These are phyloP conservation scores for Sungouiella thailandica DNA, from an alignment of 805 yeast species.

Conservation along the genomic window DNA sequence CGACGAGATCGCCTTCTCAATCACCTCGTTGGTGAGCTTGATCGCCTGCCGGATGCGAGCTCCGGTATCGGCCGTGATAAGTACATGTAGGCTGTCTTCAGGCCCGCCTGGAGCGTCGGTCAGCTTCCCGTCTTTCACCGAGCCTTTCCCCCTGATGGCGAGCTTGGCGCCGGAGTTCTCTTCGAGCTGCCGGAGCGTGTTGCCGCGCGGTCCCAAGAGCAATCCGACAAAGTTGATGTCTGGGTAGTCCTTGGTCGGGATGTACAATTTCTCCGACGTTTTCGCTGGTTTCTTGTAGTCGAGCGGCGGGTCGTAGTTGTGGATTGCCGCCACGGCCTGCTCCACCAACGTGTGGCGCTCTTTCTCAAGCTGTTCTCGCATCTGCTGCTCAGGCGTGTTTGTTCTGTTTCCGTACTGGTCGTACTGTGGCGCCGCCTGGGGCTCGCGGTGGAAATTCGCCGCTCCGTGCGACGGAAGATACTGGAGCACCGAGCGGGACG, in stretches of 20 bases:
- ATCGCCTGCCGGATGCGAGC: slow-evolving; percentile 74
- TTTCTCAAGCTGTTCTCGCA: slow-evolving; percentile 49
- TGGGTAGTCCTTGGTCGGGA: slow-evolving; percentile 85
- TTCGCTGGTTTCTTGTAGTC: slow-evolving; percentile 68
- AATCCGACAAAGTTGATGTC: slow-evolving; percentile 90
- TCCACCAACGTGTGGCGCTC: slow-evolving; percentile 82
- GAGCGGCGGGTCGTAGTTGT: slow-evolving; percentile 73
- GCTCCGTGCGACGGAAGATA: slow-evolving; percentile 40
- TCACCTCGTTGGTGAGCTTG: slow-evolving; percentile 64
- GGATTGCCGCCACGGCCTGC: slow-evolving; percentile 63
- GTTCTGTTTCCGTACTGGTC: slow-evolving; percentile 78
- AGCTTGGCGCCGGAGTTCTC: slow-evolving; percentile 83
- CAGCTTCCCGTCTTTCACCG: slow-evolving; percentile 84
- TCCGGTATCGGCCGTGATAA: slow-evolving; percentile 77
- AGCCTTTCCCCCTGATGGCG: slow-evolving; percentile 92
- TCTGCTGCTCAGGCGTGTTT: slow-evolving; percentile 72
- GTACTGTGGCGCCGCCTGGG: slow-evolving; percentile 91
- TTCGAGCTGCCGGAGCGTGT: slow-evolving; percentile 76
- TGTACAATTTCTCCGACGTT: slow-evolving; percentile 73
- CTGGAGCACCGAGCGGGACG: slow-evolving; percentile 31
- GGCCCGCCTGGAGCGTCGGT: slow-evolving; percentile 15
- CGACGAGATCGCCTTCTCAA: slow-evolving; percentile 77
- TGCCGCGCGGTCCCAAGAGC: slow-evolving; percentile 92
- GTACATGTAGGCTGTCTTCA: slow-evolving; percentile 79
- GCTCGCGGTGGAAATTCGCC: slow-evolving; percentile 49